Conservation (phyloP, 1,139 yeast species). For the Sugiyamaella sp. region DNA sequence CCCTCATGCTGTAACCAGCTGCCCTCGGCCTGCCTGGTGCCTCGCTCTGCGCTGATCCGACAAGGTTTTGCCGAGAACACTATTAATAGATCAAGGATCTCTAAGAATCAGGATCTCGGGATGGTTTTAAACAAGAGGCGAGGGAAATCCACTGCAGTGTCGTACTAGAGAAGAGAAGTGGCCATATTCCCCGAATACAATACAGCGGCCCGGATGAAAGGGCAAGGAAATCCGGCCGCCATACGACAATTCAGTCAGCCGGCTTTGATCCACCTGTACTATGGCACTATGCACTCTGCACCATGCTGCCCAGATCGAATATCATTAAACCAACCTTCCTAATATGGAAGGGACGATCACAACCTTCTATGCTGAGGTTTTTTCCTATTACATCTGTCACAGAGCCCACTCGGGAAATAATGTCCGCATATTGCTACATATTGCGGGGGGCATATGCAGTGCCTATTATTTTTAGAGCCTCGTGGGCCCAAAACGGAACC, state of each 20-base stretch:
- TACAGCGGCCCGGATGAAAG: too few species aligned
- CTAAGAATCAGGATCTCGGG: too few species aligned
- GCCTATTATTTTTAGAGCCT: not conserved
- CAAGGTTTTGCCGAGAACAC: not conserved
- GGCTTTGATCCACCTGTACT: too few species aligned
- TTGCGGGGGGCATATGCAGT: not conserved
- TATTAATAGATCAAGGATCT: not conserved
- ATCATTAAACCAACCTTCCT: not conserved
- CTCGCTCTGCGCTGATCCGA: not conserved
- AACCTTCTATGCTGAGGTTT: not conserved
- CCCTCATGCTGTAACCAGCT: slow-evolving; percentile 1
- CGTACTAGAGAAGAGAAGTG: too few species aligned
- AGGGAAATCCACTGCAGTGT: too few species aligned
- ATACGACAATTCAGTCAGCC: too few species aligned
- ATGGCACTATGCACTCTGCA: too few species aligned
- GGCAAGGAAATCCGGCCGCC: too few species aligned
- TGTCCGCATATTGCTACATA: not conserved
- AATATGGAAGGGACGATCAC: not conserved
- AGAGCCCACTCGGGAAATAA: not conserved
- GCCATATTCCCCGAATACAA: too few species aligned
- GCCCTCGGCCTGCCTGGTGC: too few species aligned
- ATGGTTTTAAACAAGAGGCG: too few species aligned
- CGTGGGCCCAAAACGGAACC: not conserved
- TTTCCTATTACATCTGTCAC: not conserved
- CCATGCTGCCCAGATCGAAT: not conserved